These are phyloP conservation scores for Trichoderma endophyticum DNA, from an alignment of 2,329 filamentous ascomycete species.

Conservation along the genomic window DNA sequence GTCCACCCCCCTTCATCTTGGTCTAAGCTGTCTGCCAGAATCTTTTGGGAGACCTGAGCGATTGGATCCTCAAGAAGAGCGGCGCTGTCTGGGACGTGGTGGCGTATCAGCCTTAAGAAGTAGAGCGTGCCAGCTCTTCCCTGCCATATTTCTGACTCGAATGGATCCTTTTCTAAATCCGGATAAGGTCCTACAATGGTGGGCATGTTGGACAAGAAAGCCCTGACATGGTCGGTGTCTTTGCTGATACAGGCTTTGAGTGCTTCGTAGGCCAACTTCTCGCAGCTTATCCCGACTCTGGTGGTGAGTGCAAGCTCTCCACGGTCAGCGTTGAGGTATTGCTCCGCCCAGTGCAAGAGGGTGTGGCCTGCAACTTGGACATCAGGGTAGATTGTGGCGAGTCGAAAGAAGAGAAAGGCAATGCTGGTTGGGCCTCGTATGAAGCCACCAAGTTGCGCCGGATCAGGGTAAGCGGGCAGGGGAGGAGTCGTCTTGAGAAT, in stretches of 20 bases:
- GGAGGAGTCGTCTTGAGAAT: slow-evolving; percentile 38
- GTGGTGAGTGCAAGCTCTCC: slow-evolving; percentile 36
- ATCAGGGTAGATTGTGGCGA: slow-evolving; percentile 44
- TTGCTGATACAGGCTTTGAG: slow-evolving; percentile 43
- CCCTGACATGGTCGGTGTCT: slow-evolving; percentile 36
- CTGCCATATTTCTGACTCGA: slow-evolving; percentile 60
- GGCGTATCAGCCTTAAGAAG: slow-evolving; percentile 60
- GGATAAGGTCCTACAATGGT: slow-evolving; percentile 31
- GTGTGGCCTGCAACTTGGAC: slow-evolving; percentile 42
- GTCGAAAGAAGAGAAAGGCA: slow-evolving; percentile 53
- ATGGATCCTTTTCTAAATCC: slow-evolving; percentile 35
- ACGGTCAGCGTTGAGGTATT: slow-evolving; percentile 44
- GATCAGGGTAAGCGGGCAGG: slow-evolving; percentile 30
- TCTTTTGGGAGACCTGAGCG: slow-evolving; percentile 55
- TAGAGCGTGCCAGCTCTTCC: slow-evolving; percentile 68
- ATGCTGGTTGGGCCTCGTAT: slow-evolving; percentile 54
- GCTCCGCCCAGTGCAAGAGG: slow-evolving; percentile 44
- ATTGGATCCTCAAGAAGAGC: slow-evolving; percentile 52
- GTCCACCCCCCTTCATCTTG: slow-evolving; percentile 51
- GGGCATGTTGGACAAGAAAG: slow-evolving; percentile 41
- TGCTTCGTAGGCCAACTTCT: slow-evolving; percentile 46
- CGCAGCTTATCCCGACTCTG: slow-evolving; percentile 49
- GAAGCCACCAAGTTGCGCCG: slow-evolving; percentile 43
- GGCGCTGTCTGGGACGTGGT: slow-evolving; percentile 50
- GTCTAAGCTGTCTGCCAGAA: slow-evolving; percentile 48